Evolutionary conservation across 306 rosid species (phyloP), one percentile per base, ranked within the genome.

Genomic region (Vigna radiata): DNA sequence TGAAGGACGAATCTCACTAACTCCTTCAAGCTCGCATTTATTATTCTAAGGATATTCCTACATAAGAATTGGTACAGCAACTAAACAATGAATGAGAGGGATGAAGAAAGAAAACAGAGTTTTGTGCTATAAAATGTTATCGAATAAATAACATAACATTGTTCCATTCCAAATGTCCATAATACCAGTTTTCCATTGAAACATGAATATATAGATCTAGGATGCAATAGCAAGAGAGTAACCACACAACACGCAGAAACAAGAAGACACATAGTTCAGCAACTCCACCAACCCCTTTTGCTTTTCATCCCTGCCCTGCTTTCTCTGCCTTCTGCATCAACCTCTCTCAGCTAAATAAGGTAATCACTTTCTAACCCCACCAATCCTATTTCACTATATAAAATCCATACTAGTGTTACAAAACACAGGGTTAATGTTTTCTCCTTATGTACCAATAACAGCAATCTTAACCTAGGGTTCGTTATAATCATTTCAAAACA

Each of bases 271-370:
- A 59, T 61, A 70, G n/a, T 58, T 80, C 67, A 17, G 52, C 66
- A 70, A 37, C 53, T 64, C 46, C 0, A 60, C 10, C 46, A 0
- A 60, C 17, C 5, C 5, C 23, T 41, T 46, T 33, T 36, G 59
- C 21, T 61, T 62, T 75, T 73, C 73, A 7, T 25, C 27, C 27
- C 27, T 2, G 27, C 27, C 27, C 27, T 25, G 27, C 27, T 13
- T 70, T 79, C 50, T 75, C 53, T 56, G 33, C 74, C 54, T 55
- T 19, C 52, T 53, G 56, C 39, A 3, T 78, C 68, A 15, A 10
- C 15, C 18, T 29, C 18, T 75, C 49, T 37, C 14, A 70, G 52
- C 10, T 43, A 49, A 59, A 50, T 72, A 47, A 84, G 80, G 87
- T 84, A 80, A 72, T 18, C 70, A 44, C 9, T 43, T 62, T 37